phyloP scores from a whole-genome alignment of 2,329 filamentous ascomycete species.

The Botrytis porri region DNA sequence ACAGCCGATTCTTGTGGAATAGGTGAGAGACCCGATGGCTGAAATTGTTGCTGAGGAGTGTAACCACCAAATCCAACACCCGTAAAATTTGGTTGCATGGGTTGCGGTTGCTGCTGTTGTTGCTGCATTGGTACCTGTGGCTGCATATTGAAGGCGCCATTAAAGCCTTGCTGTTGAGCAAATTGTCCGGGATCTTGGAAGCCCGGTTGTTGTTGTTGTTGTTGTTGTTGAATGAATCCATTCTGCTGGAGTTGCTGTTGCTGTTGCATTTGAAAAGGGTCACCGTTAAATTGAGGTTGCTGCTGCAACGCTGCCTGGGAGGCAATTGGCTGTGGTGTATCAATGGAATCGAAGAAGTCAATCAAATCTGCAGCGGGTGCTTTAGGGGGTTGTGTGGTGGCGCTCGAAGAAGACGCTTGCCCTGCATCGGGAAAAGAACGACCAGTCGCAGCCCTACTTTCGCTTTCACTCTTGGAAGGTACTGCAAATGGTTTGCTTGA shows the following conservation, averaged over 20 bases:
- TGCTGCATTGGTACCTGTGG: slow-evolving; percentile 32
- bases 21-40: slow-evolving; percentile 50
- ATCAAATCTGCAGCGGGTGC: slow-evolving; percentile 76
- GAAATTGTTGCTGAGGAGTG: slow-evolving; percentile 61
- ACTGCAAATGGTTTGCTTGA: slow-evolving; percentile 46
- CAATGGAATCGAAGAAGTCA: slow-evolving; percentile 92
- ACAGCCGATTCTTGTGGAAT: slow-evolving; percentile 58
- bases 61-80: slow-evolving; percentile 85
- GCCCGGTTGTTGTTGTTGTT: slow-evolving; percentile 43
- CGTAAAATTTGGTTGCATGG: slow-evolving; percentile 59
- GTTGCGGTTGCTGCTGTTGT: slow-evolving; percentile 41
- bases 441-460: slow-evolving; percentile 33
- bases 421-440: slow-evolving; percentile 36
- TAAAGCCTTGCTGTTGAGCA: slow-evolving; percentile 38
- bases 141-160: slow-evolving; percentile 32
- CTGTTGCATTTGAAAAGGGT: slow-evolving; percentile 34
- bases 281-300: slow-evolving; percentile 34
- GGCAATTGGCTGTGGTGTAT: slow-evolving; percentile 73
- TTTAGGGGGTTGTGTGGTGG: slow-evolving; percentile 46
- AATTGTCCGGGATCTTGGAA: slow-evolving; percentile 45
- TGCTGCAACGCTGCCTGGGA: slow-evolving; percentile 43
- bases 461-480: slow-evolving; percentile 38
- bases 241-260: slow-evolving; percentile 44
- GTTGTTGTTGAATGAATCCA: slow-evolving; percentile 43
- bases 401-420: slow-evolving; percentile 42